Evolutionary conservation across 2,329 filamentous ascomycete genomes (phyloP), one percentile per base, ranked within the genome.

Genomic region (Juglanconis sp.): DNA sequence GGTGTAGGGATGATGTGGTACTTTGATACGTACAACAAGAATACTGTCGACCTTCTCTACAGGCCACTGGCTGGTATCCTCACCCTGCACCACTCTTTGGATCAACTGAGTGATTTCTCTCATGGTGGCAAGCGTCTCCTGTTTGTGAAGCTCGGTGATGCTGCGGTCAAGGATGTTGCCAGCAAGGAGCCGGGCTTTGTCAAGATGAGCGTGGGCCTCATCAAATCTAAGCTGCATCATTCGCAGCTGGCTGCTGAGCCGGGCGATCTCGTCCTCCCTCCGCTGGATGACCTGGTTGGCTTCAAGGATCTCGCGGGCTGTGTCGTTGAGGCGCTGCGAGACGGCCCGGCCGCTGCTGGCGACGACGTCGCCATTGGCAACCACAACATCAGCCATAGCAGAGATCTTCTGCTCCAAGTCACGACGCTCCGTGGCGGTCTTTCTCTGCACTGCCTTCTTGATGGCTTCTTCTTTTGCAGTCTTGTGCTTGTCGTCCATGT

Each of bases 251-350:
- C 47, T 17, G 38, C 17, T 44, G 31, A 60, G 42, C 13, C 17
- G 46, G 24, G 57, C 57, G 36, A 56, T 60, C 46, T 60, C 57
- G 2, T 44, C 31, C 7, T 54, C 57, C n/a, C 44, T 44, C 11
- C 17, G 30, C 38, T 60, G 30, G 11, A 52, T 42, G 24, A 32
- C 17, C 57, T 52, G 30, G 15, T 56, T 44, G 10, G 57, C 46
- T 36, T 56, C 47, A 6, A 56, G 11, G 34, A 31, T 24, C 9
- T 56, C 52, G n/a, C 46, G 46, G 2, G 52, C 44, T 15, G 34
- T 31, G 13, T 56, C 32, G 10, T 56, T 51, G 31, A 60, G n/a
- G 11, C 52, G 31, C 10, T 13, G 47, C 24, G 42, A 52, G 31
- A 60, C 24, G n/a, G 38, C 47, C 1, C 4, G 13, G 15, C 52